These are phyloP conservation scores for Globisporangium mamillatum DNA, from an alignment of 352 stramenopile genomes.

Conservation along the genomic window DNA sequence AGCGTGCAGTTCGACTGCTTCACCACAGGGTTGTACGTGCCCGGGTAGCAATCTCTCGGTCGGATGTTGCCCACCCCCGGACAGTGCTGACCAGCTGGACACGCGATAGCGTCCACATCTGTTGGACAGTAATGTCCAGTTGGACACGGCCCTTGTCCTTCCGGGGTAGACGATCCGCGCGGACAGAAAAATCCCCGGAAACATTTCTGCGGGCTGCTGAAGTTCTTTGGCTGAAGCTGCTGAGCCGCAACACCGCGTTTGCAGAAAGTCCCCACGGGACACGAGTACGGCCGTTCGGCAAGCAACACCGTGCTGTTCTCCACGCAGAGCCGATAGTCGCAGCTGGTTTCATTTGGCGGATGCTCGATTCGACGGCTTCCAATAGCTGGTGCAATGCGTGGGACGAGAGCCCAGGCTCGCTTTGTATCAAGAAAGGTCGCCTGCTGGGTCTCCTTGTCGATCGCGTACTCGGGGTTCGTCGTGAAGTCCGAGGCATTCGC, in stretches of 20 bases:
- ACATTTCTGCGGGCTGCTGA: constrained; percentile 92
- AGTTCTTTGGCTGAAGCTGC: constrained; percentile 80
- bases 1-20: constrained; percentile 92
- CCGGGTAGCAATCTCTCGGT: constrained; percentile 90
- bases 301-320: constrained; percentile 44
- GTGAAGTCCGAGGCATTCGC: constrained; percentile 61
- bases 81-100: constrained; percentile 92
- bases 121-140: constrained; percentile 95
- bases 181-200: constrained; percentile 97
- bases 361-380: constrained; percentile 63
- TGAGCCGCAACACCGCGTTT: constrained; percentile 74
- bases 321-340: constrained; percentile 49
- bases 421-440: constrained; percentile 49
- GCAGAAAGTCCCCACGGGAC: constrained; percentile 93
- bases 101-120: constrained; percentile 88
- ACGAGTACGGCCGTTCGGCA: constrained; percentile 93
- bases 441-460: constrained; percentile 67
- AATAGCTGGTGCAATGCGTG: constrained; percentile 43
- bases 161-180: constrained; percentile 84
- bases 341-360: constrained; percentile 46
- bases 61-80: constrained; percentile 93
- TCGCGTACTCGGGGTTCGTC: constrained; percentile 47
- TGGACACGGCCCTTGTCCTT: constrained; percentile 93
- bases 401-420: constrained; percentile 48
- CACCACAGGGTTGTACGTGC: constrained; percentile 88